These are phyloP conservation scores for Lactarius sp. DNA, from an alignment of 768 basidiomycete species.

Conservation along the genomic window DNA sequence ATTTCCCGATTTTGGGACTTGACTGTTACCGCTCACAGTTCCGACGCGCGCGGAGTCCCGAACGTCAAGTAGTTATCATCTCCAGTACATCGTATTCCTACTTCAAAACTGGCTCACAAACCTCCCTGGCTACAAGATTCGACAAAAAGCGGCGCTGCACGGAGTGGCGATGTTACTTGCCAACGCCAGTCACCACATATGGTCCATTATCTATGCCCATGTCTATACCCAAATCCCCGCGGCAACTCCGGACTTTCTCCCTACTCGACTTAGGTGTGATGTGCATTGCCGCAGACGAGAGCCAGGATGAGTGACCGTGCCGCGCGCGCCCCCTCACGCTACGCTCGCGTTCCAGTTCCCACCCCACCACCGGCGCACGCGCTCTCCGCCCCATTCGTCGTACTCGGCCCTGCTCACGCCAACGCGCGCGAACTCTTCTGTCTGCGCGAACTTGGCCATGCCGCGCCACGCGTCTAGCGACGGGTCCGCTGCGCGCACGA, in stretches of 20 bases:
- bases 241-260: background rate
- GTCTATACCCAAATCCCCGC: background rate
- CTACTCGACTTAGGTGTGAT: background rate
- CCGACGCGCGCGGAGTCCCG: no score
- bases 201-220: no score
- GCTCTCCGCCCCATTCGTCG: conserved; percentile 84
- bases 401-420: conserved; percentile 78
- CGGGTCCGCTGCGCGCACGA: conserved; percentile 62
- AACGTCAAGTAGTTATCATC: no score
- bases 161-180: no score
- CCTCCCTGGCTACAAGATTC: background rate
- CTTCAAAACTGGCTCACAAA: background rate
- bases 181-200: no score
- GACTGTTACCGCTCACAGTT: no score
- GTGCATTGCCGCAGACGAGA: background rate
- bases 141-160: no score
- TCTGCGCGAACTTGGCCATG: conserved; percentile 72
- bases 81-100: no score
- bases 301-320: background rate
- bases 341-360: conserved; percentile 70
- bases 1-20: no score
- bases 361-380: conserved; percentile 87
- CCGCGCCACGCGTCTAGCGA: conserved; percentile 84
- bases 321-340: background rate
- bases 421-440: conserved; percentile 48